Evolutionary conservation across 106 monocot genomes (phyloP).

Genomic region (Dendrobium huoshanense): DNA sequence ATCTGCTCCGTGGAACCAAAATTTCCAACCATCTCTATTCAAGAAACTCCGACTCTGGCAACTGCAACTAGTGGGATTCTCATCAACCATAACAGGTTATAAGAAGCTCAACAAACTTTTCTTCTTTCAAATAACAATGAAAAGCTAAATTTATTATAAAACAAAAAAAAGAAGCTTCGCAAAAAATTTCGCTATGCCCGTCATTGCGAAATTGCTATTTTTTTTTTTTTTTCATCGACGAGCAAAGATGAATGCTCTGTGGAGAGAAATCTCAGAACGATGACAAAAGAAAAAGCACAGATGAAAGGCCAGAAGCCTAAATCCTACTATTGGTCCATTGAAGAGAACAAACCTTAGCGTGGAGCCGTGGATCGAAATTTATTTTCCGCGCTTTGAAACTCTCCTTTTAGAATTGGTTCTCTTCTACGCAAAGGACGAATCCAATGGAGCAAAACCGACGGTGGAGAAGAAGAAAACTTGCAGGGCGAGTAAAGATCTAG

Average conservation of each 20-base stretch:
- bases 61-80: not conserved
- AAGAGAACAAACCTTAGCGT: not conserved
- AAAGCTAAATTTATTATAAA: not conserved
- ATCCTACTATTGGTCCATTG: not conserved
- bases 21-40: constrained; percentile 23
- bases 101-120: not conserved
- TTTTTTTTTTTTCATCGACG: not conserved
- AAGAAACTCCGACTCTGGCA: not conserved
- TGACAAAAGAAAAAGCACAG: not conserved
- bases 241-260: not conserved
- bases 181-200: not conserved
- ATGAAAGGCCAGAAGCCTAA: not conserved
- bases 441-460: too few relatives aligned
- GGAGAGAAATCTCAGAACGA: not conserved
- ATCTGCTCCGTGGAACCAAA: constrained; percentile 40
- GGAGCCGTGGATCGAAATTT: not conserved
- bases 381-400: too few relatives aligned
- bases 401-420: too few relatives aligned
- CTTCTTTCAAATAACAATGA: not conserved
- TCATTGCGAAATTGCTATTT: not conserved
- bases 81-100: not conserved
- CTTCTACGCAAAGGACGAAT: too few relatives aligned
- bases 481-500: too few relatives aligned
- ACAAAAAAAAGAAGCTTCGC: not conserved
- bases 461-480: too few relatives aligned